Conservation (phyloP, 371 early-diverging fungal genomes). For the Mucor irregularis region DNA sequence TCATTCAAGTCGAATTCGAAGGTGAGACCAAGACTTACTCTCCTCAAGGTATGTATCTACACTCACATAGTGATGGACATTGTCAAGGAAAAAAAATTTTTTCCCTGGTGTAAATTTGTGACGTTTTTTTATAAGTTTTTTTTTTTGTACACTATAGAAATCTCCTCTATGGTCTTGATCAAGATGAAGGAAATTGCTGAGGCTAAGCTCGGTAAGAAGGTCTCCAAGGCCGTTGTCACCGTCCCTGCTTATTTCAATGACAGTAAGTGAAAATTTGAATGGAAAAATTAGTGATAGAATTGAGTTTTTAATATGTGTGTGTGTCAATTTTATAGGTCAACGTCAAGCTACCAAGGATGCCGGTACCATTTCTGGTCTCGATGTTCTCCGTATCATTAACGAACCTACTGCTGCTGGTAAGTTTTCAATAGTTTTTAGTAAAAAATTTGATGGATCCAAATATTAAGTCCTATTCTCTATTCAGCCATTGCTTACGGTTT, state of each 20-base stretch:
- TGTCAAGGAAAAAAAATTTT: constrained; percentile 12
- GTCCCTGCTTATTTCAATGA: constrained; percentile 89
- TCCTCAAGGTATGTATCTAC: constrained; percentile 61
- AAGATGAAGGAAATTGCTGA: constrained; percentile 94
- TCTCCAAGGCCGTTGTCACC: constrained; percentile 92
- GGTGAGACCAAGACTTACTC: constrained; percentile 82
- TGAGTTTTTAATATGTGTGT: too few species aligned
- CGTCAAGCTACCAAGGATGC: constrained; percentile 88
- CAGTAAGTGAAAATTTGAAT: constrained; percentile 21
- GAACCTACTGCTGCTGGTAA: constrained; percentile 91
- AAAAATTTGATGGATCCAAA: background rate
- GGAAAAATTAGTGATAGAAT: too few species aligned
- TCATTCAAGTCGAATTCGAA: constrained; percentile 78
- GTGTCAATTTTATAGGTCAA: constrained; percentile 70
- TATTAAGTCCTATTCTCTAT: background rate
- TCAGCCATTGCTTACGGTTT: constrained; percentile 92
- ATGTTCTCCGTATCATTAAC: constrained; percentile 88
- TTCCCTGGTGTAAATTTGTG: background rate
- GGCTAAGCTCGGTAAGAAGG: constrained; percentile 79
- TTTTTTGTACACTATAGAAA: constrained; percentile 58
- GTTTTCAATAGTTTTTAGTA: background rate
- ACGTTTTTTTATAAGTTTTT: background rate
- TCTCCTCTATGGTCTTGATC: constrained; percentile 88
- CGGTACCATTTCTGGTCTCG: constrained; percentile 77
- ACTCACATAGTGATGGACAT: background rate